These are phyloP conservation scores for Pachyrhizus erosus DNA, from an alignment of 306 rosid genomes.

Conservation along the genomic window DNA sequence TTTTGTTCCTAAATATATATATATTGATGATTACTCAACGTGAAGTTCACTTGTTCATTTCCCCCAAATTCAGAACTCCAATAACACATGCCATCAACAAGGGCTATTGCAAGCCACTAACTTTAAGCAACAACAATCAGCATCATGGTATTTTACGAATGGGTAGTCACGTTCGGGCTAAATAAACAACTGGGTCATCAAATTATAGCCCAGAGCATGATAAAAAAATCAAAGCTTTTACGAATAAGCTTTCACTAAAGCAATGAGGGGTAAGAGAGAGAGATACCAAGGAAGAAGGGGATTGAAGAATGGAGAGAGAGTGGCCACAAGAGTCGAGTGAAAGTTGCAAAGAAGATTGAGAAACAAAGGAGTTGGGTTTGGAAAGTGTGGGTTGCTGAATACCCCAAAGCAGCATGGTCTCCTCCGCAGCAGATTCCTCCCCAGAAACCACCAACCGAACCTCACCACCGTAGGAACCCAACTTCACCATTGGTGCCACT, in stretches of 20 bases:
- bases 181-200: slow-evolving; percentile 29
- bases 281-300: slow-evolving; percentile 85
- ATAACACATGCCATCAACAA: neutral
- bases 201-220: neutral
- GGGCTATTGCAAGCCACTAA: slow-evolving; percentile 1
- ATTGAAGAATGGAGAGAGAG: slow-evolving; percentile 80
- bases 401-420: slow-evolving; percentile 89
- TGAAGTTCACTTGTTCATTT: neutral
- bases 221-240: slow-evolving; percentile 33
- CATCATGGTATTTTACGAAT: neutral
- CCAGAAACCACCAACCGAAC: slow-evolving; percentile 48
- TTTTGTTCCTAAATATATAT: neutral
- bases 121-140: slow-evolving; percentile 21
- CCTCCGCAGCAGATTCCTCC: slow-evolving; percentile 74
- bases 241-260: neutral
- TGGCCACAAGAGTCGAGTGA: slow-evolving; percentile 78
- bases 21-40: neutral
- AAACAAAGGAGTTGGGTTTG: slow-evolving; percentile 76
- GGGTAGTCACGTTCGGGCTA: slow-evolving; percentile 7
- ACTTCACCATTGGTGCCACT: slow-evolving; percentile 35
- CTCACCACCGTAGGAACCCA: slow-evolving; percentile 65
- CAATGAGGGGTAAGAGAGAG: neutral
- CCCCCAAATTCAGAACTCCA: neutral
- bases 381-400: slow-evolving; percentile 79
- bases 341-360: slow-evolving; percentile 75